Evolutionary conservation across 148 eudicot genomes (phyloP).

Genomic region (Drosera capensis): DNA sequence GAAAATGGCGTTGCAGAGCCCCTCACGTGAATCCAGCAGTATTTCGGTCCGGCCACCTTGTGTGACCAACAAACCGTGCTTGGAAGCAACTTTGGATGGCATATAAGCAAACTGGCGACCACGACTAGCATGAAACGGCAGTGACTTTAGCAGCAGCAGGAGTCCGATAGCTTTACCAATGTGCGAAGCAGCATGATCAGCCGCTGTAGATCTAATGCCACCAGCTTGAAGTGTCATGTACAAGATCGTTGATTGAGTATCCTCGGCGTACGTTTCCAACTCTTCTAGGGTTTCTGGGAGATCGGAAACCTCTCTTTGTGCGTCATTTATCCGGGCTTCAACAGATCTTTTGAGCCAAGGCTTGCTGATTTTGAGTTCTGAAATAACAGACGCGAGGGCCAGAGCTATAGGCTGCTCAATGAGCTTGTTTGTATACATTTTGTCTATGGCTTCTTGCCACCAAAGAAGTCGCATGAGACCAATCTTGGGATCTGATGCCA

Average conservation of each 20-base stretch:
- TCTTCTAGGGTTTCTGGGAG: constrained; percentile 37
- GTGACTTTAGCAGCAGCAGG: constrained; percentile 56
- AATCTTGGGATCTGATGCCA: constrained; percentile 87
- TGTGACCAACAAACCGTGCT: constrained; percentile 42
- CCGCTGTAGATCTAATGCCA: constrained; percentile 64
- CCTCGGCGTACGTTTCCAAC: constrained; percentile 68
- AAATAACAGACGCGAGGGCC: constrained; percentile 51
- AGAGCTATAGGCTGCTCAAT: constrained; percentile 82
- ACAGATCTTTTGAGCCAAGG: constrained; percentile 8
- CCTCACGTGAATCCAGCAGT: constrained; percentile 45
- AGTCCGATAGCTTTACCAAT: constrained; percentile 90
- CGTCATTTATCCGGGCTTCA: constrained; percentile 10
- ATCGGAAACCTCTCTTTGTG: constrained; percentile 33
- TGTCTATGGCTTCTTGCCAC: constrained; percentile 92
- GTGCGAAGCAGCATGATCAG: constrained; percentile 98
- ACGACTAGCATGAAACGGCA: constrained; percentile 68
- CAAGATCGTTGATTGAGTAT: constrained; percentile 65
- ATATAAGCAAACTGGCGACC: constrained; percentile 52
- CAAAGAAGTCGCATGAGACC: constrained; percentile 89
- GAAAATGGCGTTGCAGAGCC: constrained; percentile 53
- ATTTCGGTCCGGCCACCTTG: constrained; percentile 33
- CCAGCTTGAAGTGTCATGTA: constrained; percentile 77
- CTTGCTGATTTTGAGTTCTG: constrained; percentile 56
- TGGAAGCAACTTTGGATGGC: constrained; percentile 57
- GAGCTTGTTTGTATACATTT: constrained; percentile 47